Evolutionary conservation across 116 monocot species (phyloP).

Genomic region (Dioscorea cayenensis): DNA sequence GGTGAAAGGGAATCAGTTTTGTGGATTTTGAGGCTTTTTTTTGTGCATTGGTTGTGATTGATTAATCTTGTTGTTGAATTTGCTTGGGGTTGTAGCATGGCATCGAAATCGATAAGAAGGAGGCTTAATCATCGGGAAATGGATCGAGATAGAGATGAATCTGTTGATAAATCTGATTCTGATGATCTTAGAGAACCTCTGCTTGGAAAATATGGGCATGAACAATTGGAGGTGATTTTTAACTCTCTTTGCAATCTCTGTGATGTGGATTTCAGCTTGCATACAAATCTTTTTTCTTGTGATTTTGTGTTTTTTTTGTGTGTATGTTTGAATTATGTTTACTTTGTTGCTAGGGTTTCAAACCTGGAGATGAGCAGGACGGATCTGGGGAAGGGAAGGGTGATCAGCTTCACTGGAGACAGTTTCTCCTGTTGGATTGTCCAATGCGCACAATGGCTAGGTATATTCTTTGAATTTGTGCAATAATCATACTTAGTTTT

Average conservation of each 20-base stretch:
- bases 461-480: constrained; percentile 22
- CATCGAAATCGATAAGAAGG: constrained; percentile 60
- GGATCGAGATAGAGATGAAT: constrained; percentile 58
- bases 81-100: constrained; percentile 26
- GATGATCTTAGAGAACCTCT: constrained; percentile 74
- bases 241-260: too few relatives aligned
- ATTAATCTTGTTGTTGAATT: not conserved
- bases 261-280: too few relatives aligned
- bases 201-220: constrained; percentile 35
- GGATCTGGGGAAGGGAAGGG: constrained; percentile 55
- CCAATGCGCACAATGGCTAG: constrained; percentile 93
- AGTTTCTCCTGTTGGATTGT: constrained; percentile 65
- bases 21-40: not conserved
- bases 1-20: too few relatives aligned
- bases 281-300: too few relatives aligned
- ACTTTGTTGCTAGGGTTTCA: constrained; percentile 20
- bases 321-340: not conserved
- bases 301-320: not conserved
- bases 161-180: constrained; percentile 17
- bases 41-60: not conserved
- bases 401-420: constrained; percentile 68
- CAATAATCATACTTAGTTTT: not conserved
- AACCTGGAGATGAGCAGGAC: constrained; percentile 32
- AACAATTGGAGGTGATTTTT: constrained; percentile 33
- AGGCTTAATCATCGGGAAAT: constrained; percentile 67